Base-by-base conservation (phyloP, 2,329 filamentous ascomycete species). In the Neoarthrinium moseri region DNA sequence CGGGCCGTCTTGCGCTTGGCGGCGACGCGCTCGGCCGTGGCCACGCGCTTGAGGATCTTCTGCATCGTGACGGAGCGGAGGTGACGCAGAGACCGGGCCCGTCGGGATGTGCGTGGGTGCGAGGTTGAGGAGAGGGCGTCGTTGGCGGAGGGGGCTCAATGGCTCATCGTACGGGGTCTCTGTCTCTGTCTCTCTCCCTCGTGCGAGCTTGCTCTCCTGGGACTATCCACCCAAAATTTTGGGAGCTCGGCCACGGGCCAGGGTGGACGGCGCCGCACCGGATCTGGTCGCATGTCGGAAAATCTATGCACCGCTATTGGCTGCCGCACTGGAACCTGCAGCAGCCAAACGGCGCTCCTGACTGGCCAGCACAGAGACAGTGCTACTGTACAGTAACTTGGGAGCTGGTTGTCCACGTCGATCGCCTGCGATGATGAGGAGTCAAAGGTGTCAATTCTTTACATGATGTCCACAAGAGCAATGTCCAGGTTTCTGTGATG, bases 21-120 rank as follows among this genome's bases (percentile, higher is more conserved):
- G 33, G 50, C 57, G 43, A 58, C 63, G 50, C 67, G 65, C 59
- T 69, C 63, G 46, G 67, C 64, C 46, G 67, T 65, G 51, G 56
- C 59, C 47, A 64, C 62, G 41, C 62, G 62, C 51, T 56, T 54
- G 51, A 62, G 53, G 51, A 65, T 57, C 54, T 65, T 65, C 52
- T 65, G 59, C 62, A 65, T 65, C 30, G 24, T 43, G 22, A 13
- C 6, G 26, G 20, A 6, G 24, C 17, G 20, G n/a, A 30, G 38
- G 18, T 33, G 41, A 10, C 12, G 41, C 35, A 27, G 17, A 6
- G 34, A 10, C 30, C 13, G 8, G n/a, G 17, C n/a, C 30, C n/a
- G 22, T 12, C 34, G 18, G 21, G 18, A 10, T 27, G 23, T 24
- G n/a, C n/a, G n/a, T n/a, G n/a, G n/a, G n/a, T n/a, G n/a, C n/a